Conservation (phyloP, 441 rosid genomes). For the Kokia cookei region DNA sequence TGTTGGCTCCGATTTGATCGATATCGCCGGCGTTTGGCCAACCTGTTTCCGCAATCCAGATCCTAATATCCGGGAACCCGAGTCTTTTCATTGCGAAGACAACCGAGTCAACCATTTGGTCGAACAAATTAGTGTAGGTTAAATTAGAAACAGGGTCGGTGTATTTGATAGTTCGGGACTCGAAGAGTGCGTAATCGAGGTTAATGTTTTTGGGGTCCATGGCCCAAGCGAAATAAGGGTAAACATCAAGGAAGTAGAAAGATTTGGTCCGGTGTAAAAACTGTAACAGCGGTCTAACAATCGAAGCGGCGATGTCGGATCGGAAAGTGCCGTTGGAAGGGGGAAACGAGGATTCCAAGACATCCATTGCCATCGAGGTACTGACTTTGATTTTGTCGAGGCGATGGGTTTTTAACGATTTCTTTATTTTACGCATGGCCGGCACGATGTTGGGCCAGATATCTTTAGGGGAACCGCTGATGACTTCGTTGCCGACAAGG, state of each 20-base stretch:
- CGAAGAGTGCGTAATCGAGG: conserved; percentile 62
- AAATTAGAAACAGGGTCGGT: conserved; percentile 59
- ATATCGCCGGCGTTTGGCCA: conserved; percentile 89
- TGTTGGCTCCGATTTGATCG: conserved; percentile 84
- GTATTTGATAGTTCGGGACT: conserved; percentile 41
- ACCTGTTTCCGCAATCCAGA: conserved; percentile 88
- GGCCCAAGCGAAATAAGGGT: conserved; percentile 77
- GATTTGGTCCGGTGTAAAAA: conserved; percentile 85
- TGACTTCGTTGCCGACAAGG: conserved; percentile 86
- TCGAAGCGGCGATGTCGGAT: conserved; percentile 40
- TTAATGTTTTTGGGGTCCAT: conserved; percentile 40
- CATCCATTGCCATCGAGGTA: conserved; percentile 61
- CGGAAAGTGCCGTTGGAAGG: conserved; percentile 82
- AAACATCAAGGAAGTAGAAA: conserved; percentile 65
- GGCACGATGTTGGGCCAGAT: conserved; percentile 68
- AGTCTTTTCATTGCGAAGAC: conserved; percentile 70
- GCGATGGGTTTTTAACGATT: conserved; percentile 33
- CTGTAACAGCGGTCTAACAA: conserved; percentile 68
- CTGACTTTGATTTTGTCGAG: conserved; percentile 66
- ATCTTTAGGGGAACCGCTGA: conserved; percentile 33
- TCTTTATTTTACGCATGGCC: conserved; percentile 65
- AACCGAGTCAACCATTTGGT: conserved; percentile 76
- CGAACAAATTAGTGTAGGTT: conserved; percentile 73
- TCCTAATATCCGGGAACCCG: conserved; percentile 61
- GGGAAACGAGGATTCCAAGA: conserved; percentile 63